Conservation (phyloP, 2,329 filamentous ascomycete species). For the Helotiales sp. region DNA sequence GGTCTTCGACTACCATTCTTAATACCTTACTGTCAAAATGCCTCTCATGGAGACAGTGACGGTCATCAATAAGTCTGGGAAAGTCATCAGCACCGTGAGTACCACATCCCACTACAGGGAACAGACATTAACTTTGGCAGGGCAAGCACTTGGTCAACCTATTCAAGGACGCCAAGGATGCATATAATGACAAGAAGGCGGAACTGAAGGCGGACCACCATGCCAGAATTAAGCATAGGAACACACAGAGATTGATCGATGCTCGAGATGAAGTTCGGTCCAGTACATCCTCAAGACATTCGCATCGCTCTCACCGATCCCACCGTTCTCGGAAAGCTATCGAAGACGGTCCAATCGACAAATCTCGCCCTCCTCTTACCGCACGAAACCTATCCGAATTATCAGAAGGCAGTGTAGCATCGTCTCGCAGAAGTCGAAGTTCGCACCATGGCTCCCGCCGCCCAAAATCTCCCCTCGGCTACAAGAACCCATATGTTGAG, state of each 20-base stretch:
- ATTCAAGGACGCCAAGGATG: conserved; percentile 87
- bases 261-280: conserved; percentile 45
- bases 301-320: conserved; percentile 30
- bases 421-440: conserved; percentile 26
- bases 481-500: conserved; percentile 26
- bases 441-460: conserved; percentile 24
- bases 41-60: conserved; percentile 72
- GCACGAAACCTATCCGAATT: conserved; percentile 26
- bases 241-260: conserved; percentile 54
- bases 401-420: conserved; percentile 26
- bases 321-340: conserved; percentile 19
- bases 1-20: conserved; percentile 23
- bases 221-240: conserved; percentile 53
- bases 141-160: conserved; percentile 87
- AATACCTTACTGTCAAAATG: conserved; percentile 26
- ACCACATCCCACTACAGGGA: conserved; percentile 12
- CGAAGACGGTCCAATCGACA: neutral
- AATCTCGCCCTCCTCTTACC: conserved; percentile 27
- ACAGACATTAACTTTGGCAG: conserved; percentile 44
- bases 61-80: conserved; percentile 87
- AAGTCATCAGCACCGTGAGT: conserved; percentile 83
- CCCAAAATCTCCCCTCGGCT: conserved; percentile 14
- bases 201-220: conserved; percentile 73
- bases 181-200: conserved; percentile 85
- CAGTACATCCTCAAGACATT: conserved; percentile 40